Evolutionary conservation across 768 basidiomycete species (phyloP), one percentile per base, ranked within the genome.

Genomic region (Rhizopogon vesiculosus): DNA sequence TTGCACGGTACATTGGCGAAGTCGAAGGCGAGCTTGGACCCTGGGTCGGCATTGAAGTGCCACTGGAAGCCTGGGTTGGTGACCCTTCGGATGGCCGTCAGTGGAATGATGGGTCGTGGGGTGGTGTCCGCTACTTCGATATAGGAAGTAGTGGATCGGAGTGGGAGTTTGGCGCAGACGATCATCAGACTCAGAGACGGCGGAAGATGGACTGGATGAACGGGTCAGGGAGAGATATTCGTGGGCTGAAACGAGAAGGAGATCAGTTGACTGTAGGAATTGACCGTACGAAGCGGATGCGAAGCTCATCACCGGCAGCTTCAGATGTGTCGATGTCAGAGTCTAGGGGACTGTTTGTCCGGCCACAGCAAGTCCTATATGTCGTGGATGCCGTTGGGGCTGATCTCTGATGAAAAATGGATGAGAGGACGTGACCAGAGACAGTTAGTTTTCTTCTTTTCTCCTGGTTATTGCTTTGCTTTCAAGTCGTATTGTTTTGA

Each of bases 31-130:
- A 93, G 68, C 61, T 65, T 5, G 93, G 93, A 1, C 84, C 89
- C 0, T 95, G 93, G 93, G 89, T 94, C 7, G 93, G 93, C 13
- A 89, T 95, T 15, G 93, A 95, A 67, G 89, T 93, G 10, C 90
- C 91, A 1, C 74, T 92, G 7, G 69, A 69, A 31, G 71, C 72
- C n/a, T 81, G 81, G 77, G 72, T 74, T 1, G 75, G 72, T 10
- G 79, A 82, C 25, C 71, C 75, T 52, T 70, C 76, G 13, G 79
- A 83, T 29, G 85, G 80, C n/a, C 75, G 87, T n/a, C 82, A 81
- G 56, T 94, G 92, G 92, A 81, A 91, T 64, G 91, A 95, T 61
- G 93, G 93, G 0, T 79, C 81, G 0, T 89, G 87, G 85, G 84
- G 83, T 29, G 93, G 92, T 0, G 74, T 92, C 43, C 80, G 85